Evolutionary conservation across 176 grass and related monocot genomes (phyloP).

Genomic region (Leersia perrieri): DNA sequence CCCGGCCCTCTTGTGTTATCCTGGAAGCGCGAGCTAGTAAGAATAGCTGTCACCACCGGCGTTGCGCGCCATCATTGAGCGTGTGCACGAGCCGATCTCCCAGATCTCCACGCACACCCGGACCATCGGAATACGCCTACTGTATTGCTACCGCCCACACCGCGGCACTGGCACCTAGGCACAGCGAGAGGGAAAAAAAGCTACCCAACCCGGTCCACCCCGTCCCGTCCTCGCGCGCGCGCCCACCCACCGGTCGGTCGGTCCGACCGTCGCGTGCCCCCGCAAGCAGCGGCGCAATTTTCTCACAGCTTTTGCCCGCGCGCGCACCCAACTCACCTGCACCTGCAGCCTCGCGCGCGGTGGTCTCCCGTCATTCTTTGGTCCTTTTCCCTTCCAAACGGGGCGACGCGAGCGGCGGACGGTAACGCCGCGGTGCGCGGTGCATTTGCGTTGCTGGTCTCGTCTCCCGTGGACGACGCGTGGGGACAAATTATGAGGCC

Average conservation of each 20-base stretch:
- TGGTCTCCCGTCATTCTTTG: too few relatives aligned
- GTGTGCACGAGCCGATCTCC: constrained; percentile 30
- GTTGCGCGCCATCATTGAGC: constrained; percentile 24
- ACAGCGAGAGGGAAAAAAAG: not conserved
- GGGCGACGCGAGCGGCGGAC: not conserved
- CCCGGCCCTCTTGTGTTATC: not conserved
- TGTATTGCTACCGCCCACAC: not conserved
- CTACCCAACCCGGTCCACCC: not conserved
- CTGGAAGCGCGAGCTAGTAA: not conserved
- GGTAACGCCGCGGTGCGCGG: not conserved
- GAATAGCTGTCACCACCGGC: constrained; percentile 16
- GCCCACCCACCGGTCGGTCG: not conserved
- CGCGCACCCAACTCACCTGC: not conserved
- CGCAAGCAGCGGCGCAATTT: not conserved
- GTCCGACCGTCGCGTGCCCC: not conserved
- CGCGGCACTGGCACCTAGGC: not conserved
- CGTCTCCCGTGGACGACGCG: not conserved
- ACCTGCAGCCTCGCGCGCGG: not conserved
- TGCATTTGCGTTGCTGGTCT: too few relatives aligned
- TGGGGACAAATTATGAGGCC: not conserved
- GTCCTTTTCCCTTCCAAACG: not conserved
- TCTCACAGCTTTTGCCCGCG: not conserved
- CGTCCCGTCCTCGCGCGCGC: too few relatives aligned
- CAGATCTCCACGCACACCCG: constrained; percentile 36
- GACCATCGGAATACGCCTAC: not conserved